These are phyloP conservation scores for Aspergillus hiratsukae DNA, from an alignment of 2,329 filamentous ascomycete species.

Conservation along the genomic window DNA sequence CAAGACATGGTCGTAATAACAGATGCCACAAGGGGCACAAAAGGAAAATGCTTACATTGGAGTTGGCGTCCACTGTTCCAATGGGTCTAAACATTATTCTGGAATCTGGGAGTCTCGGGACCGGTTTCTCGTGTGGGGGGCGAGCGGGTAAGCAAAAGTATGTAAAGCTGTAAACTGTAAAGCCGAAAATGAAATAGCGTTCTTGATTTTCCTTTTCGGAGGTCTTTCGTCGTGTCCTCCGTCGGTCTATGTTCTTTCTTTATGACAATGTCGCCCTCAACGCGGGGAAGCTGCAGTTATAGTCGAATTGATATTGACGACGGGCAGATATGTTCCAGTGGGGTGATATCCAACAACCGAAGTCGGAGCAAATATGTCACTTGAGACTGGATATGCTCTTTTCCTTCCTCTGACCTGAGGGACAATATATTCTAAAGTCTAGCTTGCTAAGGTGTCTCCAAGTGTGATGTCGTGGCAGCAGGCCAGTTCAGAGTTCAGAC, in stretches of 20 bases:
- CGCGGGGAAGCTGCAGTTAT: neutral
- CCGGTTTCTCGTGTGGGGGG: conserved; percentile 8
- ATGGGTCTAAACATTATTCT: conserved; percentile 5
- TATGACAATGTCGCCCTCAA: neutral
- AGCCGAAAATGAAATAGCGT: neutral
- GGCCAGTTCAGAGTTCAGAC: neutral
- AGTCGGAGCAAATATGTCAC: neutral
- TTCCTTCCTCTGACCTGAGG: neutral
- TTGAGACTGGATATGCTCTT: neutral
- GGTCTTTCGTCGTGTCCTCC: neutral
- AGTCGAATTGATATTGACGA: neutral
- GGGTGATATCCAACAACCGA: neutral
- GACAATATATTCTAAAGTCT: neutral
- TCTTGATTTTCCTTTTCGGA: neutral
- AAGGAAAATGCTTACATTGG: conserved; percentile 4
- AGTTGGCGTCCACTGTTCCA: neutral
- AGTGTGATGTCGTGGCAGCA: neutral
- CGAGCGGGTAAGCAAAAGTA: neutral
- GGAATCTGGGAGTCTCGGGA: neutral
- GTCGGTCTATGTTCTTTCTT: neutral
- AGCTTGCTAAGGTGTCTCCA: neutral
- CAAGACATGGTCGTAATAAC: neutral
- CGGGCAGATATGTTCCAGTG: neutral
- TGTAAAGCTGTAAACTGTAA: neutral
- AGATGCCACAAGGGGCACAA: neutral